Evolutionary conservation across 2,329 filamentous ascomycete species (phyloP).

Genomic region (Juglanconis sp.): DNA sequence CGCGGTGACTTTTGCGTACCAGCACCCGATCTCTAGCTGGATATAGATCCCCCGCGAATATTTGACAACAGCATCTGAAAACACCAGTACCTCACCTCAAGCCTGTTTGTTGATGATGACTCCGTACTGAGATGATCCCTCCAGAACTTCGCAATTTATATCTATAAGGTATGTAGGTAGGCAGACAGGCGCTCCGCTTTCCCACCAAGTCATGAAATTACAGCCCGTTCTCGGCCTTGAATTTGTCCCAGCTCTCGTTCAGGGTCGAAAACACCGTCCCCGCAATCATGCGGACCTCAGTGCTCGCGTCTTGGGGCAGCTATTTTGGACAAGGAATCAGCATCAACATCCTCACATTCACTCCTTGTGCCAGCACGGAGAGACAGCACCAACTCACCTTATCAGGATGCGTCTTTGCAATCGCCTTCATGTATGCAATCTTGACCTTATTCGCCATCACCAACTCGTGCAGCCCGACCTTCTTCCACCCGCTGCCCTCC

Average conservation of each 20-base stretch:
- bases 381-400: slow-evolving; percentile 64
- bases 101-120: neutral
- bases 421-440: slow-evolving; percentile 98
- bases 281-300: slow-evolving; percentile 64
- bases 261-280: slow-evolving; percentile 64
- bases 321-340: slow-evolving; percentile 29
- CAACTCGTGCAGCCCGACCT: slow-evolving; percentile 83
- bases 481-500: slow-evolving; percentile 93
- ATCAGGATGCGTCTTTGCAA: slow-evolving; percentile 96
- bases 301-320: slow-evolving; percentile 62
- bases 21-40: too few species aligned
- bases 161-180: slow-evolving; percentile 17
- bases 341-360: neutral
- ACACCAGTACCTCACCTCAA: neutral
- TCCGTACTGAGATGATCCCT: neutral
- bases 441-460: slow-evolving; percentile 94
- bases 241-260: slow-evolving; percentile 72
- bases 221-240: slow-evolving; percentile 66
- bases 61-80: too few species aligned
- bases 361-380: slow-evolving; percentile 1
- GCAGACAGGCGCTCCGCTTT: neutral
- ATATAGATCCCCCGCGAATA: too few species aligned
- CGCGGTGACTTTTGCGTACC: too few species aligned
- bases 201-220: slow-evolving; percentile 29
- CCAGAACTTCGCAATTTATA: slow-evolving; percentile 4